Percentiles rank a stretch among this genome's conserved stretches.
phyloP scores from a whole-genome alignment of 2,329 filamentous ascomycete genomes.

The Penicillium hesseltinei region DNA sequence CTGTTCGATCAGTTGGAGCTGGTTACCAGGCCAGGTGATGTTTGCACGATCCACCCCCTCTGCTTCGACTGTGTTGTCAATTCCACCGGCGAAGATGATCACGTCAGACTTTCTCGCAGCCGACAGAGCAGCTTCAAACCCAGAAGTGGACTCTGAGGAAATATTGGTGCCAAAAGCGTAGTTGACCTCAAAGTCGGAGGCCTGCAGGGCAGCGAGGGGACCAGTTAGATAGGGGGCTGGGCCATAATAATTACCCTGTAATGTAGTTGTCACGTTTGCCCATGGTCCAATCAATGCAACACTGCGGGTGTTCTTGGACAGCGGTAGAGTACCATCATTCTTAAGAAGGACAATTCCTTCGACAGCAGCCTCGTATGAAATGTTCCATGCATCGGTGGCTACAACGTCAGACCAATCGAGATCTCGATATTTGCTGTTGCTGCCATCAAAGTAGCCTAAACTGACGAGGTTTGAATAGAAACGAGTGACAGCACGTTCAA shows the following conservation, averaged over 20 bases:
- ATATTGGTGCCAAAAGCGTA: conserved; percentile 44
- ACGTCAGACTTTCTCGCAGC: conserved; percentile 38
- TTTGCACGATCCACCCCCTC: conserved; percentile 43
- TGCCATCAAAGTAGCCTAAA: conserved; percentile 54
- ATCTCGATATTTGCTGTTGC: conserved; percentile 47
- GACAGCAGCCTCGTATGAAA: conserved; percentile 55
- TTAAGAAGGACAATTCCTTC: conserved; percentile 53
- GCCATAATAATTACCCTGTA: conserved; percentile 61
- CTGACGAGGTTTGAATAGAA: conserved; percentile 52
- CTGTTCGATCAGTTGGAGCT: conserved; percentile 41
- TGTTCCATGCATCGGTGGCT: conserved; percentile 52
- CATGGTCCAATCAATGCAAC: conserved; percentile 60
- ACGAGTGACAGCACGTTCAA: conserved; percentile 49
- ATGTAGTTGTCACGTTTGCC: conserved; percentile 56
- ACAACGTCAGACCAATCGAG: conserved; percentile 58
- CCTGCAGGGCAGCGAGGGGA: conserved; percentile 53
- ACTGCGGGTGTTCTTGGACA: conserved; percentile 38
- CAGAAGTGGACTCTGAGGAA: conserved; percentile 28
- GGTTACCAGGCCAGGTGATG: conserved; percentile 45
- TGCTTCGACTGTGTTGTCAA: conserved; percentile 44
- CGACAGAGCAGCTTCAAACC: conserved; percentile 34
- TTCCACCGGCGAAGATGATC: conserved; percentile 44
- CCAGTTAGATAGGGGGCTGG: conserved; percentile 55
- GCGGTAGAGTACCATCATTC: conserved; percentile 52
- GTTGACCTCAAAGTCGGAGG: conserved; percentile 47